Evolutionary conservation across 495 filamentous ascomycete genomes (phyloP).

Genomic region (Neurospora africana): DNA sequence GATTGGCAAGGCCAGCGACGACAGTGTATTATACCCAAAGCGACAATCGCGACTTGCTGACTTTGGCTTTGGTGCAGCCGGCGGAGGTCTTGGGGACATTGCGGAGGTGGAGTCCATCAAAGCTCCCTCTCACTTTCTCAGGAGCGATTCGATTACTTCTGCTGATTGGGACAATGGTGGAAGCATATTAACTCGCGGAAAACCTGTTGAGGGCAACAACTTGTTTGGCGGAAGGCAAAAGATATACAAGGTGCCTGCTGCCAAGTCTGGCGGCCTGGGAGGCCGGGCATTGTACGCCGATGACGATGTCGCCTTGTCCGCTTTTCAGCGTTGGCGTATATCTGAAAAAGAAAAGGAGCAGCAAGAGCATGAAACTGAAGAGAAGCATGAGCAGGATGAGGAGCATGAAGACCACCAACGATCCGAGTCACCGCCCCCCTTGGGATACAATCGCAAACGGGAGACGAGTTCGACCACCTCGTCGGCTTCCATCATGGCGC

Average conservation of each 20-base stretch:
- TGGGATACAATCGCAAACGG: slow-evolving; percentile 59
- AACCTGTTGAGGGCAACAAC: slow-evolving; percentile 83
- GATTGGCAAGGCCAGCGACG: slow-evolving; percentile 87
- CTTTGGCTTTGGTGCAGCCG: slow-evolving; percentile 34
- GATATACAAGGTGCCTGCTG: slow-evolving; percentile 75
- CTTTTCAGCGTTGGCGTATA: slow-evolving; percentile 61
- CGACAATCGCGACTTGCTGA: slow-evolving; percentile 61
- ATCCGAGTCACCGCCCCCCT: slow-evolving; percentile 48
- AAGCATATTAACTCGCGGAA: slow-evolving; percentile 74
- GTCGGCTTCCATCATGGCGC: slow-evolving; percentile 57
- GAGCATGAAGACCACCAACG: slow-evolving; percentile 33
- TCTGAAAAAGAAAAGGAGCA: slow-evolving; percentile 45
- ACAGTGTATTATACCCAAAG: slow-evolving; percentile 79
- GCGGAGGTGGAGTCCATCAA: slow-evolving; percentile 77
- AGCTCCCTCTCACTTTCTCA: slow-evolving; percentile 40
- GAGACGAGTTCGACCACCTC: slow-evolving; percentile 83
- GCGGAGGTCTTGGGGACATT: slow-evolving; percentile 64
- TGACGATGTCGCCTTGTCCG: slow-evolving; percentile 68
- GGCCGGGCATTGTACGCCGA: slow-evolving; percentile 67
- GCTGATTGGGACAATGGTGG: slow-evolving; percentile 54
- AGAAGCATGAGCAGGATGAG: slow-evolving; percentile 22
- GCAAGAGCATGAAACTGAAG: slow-evolving; percentile 28
- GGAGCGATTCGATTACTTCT: slow-evolving; percentile 42
- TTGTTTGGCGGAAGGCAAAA: slow-evolving; percentile 95
- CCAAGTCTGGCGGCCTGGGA: slow-evolving; percentile 42